These are phyloP conservation scores for Dryas octopetala DNA, from an alignment of 306 rosid genomes.

Conservation along the genomic window DNA sequence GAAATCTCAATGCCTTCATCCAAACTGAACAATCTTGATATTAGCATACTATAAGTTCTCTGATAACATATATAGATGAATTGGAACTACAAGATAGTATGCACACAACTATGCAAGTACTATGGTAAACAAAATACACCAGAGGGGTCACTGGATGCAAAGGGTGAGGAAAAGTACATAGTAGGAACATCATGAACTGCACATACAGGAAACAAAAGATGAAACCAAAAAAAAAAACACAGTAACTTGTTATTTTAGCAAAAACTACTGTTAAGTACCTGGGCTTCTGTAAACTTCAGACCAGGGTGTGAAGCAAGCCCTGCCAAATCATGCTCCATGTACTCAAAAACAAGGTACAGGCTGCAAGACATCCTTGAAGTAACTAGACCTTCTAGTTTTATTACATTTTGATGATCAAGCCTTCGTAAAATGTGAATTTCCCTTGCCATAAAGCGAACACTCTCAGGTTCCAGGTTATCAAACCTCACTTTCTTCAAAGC, in stretches of 20 bases:
- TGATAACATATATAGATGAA: background rate
- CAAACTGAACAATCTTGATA: background rate
- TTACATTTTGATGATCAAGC: slow-evolving; percentile 89
- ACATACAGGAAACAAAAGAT: background rate
- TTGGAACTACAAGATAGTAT: background rate
- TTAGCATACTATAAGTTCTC: background rate
- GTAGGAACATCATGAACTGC: background rate
- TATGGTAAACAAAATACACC: background rate
- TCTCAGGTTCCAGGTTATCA: slow-evolving; percentile 94
- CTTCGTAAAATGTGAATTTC: slow-evolving; percentile 91
- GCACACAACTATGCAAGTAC: background rate
- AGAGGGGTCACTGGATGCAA: background rate
- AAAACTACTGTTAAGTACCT: slow-evolving; percentile 46
- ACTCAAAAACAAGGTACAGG: slow-evolving; percentile 91
- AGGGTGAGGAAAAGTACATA: background rate
- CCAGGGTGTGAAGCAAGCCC: slow-evolving; percentile 96
- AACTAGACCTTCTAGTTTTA: slow-evolving; percentile 85
- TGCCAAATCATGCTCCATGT: slow-evolving; percentile 94
- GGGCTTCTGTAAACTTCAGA: slow-evolving; percentile 83
- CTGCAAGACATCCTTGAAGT: slow-evolving; percentile 99
- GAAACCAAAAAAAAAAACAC: background rate
- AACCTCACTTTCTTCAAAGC: slow-evolving; percentile 93
- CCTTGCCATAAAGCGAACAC: slow-evolving; percentile 96
- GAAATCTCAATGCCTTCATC: slow-evolving; percentile 15
- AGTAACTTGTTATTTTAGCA: slow-evolving; percentile 1